phyloP scores from a whole-genome alignment of 73 alveolate genomes.

The Paramecium caudatum region DNA sequence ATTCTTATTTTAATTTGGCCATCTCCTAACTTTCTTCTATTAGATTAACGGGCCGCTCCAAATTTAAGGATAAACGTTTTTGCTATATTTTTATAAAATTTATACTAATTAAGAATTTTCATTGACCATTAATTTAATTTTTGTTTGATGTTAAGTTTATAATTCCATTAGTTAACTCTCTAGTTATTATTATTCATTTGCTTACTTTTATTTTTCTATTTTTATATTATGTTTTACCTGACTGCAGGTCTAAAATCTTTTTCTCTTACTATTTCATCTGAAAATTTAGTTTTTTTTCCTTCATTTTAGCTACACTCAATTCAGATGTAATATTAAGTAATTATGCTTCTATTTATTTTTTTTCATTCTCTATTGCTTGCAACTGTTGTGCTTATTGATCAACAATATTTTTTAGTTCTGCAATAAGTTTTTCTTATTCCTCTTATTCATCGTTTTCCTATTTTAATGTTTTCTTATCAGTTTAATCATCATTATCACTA shows the following conservation, averaged over 20 bases:
- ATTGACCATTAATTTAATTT: neutral
- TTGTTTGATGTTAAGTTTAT: neutral
- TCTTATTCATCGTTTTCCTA: conserved; percentile 14
- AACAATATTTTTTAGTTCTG: neutral
- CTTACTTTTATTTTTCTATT: neutral
- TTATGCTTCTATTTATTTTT: neutral
- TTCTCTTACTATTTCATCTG: neutral
- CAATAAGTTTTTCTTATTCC: neutral
- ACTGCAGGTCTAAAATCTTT: neutral
- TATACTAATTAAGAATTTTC: conserved; percentile 10
- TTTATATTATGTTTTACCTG: conserved; percentile 6
- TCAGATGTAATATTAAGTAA: neutral
- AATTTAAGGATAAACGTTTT: conserved; percentile 4
- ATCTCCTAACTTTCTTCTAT: neutral
- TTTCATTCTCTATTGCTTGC: neutral
- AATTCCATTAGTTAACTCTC: neutral
- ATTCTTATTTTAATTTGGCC: neutral
- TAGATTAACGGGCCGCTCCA: neutral
- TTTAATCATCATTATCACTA: conserved; percentile 12
- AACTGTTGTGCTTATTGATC: neutral
- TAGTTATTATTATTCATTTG: neutral
- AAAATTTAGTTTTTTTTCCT: neutral
- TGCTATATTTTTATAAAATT: neutral
- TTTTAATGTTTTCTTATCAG: conserved; percentile 24
- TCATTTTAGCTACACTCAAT: neutral